Evolutionary conservation across 2,329 filamentous ascomycete species (phyloP), one percentile per base, ranked within the genome.

Genomic region (Penicillium sp.): DNA sequence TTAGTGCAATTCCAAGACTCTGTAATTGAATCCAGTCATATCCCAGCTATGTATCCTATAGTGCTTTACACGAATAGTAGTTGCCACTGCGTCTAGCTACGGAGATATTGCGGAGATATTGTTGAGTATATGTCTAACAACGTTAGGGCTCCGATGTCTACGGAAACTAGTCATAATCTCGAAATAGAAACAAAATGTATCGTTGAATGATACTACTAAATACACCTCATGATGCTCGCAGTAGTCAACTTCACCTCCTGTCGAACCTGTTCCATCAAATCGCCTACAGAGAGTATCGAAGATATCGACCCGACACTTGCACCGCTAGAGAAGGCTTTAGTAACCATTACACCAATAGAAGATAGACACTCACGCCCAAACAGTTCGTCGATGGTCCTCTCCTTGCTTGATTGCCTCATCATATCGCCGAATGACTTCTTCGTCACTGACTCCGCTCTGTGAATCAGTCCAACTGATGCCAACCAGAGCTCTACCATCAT

Each of bases 401-500:
- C 52, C 54, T 13, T 46, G 43, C 22, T 48, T 31, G 2, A 22
- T 49, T 26, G 54, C 55, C 16, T 51, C 46, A 4, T 58, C 44
- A 24, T 58, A 50, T 13, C 54, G 46, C 36, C 40, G 46, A 14
- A 57, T 58, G 10, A 58, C 39, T 39, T 55, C 52, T 10, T 57
- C 54, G 10, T 58, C 40, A 32, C 32, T 50, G 10, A 45, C 28
- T 9, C 55, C 55, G 2, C 22, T 3, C n/a, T 40, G 32, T 1
- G 43, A 51, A 26, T 57, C 54, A 4, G 44, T 37, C 16, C 50
- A 57, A 23, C 42, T 57, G 5, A 52, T 35, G 2, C 55, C 51
- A 22, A 52, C 44, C 3, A 57, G 44, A 42, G 55, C 55, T 14
- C 55, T 40, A 0, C 54, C 54, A 24, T 58, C 55, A 43, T 58